Percentiles rank a stretch among this genome's conserved stretches.
Conservation (phyloP, 2,329 filamentous ascomycete genomes). For the Aspergillus cejpii region DNA sequence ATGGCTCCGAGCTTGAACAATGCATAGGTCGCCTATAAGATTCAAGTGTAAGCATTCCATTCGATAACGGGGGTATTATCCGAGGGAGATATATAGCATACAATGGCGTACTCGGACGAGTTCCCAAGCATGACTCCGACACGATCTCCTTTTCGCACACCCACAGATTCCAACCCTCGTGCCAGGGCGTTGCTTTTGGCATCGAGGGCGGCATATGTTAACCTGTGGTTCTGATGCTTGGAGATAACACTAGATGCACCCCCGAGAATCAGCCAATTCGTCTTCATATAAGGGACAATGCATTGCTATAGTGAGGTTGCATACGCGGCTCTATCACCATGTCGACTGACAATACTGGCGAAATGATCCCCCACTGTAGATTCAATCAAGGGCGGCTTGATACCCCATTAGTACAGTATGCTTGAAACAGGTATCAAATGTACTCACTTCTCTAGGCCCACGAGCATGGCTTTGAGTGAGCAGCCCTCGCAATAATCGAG, state of each 20-base stretch:
- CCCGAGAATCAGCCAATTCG: background rate
- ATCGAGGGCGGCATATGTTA: conserved; percentile 73
- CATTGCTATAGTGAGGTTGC: conserved; percentile 18
- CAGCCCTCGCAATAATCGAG: conserved; percentile 14
- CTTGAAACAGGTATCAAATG: background rate
- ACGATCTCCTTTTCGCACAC: conserved; percentile 73
- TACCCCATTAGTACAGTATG: background rate
- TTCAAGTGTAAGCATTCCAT: conserved; percentile 11
- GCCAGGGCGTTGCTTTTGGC: conserved; percentile 68
- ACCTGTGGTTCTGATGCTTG: conserved; percentile 53
- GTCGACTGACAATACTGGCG: conserved; percentile 36
- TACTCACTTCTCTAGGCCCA: conserved; percentile 27
- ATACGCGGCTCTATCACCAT: conserved; percentile 49
- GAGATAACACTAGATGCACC: conserved; percentile 48
- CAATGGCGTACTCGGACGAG: conserved; percentile 70
- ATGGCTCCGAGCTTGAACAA: conserved; percentile 92
- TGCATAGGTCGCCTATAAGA: conserved; percentile 61
- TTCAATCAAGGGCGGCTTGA: conserved; percentile 42
- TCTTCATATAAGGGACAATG: conserved; percentile 1
- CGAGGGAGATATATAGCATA: conserved; percentile 34
- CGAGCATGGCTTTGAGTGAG: conserved; percentile 27
- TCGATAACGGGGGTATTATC: background rate
- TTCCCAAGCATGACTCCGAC: conserved; percentile 86
- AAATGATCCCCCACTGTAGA: conserved; percentile 45
- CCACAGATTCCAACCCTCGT: conserved; percentile 59